Evolutionary conservation across 352 stramenopile species (phyloP).

Genomic region (Globisporangium sylvaticum): DNA sequence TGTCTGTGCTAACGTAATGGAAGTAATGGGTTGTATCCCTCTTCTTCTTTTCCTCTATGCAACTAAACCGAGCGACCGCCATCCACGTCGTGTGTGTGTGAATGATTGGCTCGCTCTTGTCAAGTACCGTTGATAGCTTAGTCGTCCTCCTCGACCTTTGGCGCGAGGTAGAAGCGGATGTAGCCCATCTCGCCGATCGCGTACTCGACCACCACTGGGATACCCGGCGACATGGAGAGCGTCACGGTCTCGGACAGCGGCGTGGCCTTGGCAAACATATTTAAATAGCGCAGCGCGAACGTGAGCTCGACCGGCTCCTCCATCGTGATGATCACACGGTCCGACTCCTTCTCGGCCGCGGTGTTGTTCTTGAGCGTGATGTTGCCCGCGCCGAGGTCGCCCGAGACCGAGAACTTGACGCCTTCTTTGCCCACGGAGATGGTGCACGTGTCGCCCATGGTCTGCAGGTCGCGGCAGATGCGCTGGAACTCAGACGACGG

Average conservation of each 20-base stretch:
- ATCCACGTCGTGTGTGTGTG: background rate
- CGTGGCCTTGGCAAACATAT: conserved; percentile 99
- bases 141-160: conserved; percentile 99
- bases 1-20: background rate
- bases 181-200: conserved; percentile 96
- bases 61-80: background rate
- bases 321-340: conserved; percentile 97
- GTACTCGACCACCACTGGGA: conserved; percentile 99
- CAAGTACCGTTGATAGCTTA: conserved; percentile 29
- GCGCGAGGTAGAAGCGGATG: conserved; percentile 99
- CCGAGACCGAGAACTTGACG: conserved; percentile 95
- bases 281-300: conserved; percentile 99
- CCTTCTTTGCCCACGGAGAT: conserved; percentile 97
- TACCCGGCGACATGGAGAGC: conserved; percentile 96
- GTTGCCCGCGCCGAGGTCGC: conserved; percentile 96
- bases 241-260: conserved; percentile 93
- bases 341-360: conserved; percentile 81
- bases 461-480: conserved; percentile 97
- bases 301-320: conserved; percentile 98
- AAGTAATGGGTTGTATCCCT: background rate
- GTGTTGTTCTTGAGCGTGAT: conserved; percentile 91
- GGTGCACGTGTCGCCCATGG: conserved; percentile 97
- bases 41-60: conserved; percentile 4
- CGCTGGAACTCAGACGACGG: conserved; percentile 96
- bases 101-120: background rate